Percentiles rank a stretch among this genome's conserved stretches.
phyloP scores from a whole-genome alignment of 768 basidiomycete species.

The Hysterangium stoloniferum region DNA sequence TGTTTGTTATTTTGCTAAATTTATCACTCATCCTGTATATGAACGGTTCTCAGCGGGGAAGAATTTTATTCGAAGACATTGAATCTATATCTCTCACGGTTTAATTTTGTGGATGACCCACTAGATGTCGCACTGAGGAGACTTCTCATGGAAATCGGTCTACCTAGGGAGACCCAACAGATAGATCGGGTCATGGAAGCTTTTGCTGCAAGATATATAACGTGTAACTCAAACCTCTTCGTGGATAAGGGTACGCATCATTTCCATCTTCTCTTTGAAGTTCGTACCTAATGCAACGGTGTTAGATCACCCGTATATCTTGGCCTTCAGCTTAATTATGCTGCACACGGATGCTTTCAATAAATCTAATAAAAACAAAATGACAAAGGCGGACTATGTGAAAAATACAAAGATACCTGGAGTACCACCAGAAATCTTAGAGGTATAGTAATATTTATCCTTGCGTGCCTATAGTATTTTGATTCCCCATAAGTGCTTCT shows the following conservation, averaged over 20 bases:
- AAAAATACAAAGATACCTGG: constrained; percentile 88
- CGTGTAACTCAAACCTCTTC: constrained; percentile 79
- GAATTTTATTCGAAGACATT: constrained; percentile 63
- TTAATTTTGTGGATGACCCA: constrained; percentile 73
- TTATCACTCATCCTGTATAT: background rate
- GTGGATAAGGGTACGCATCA: constrained; percentile 54
- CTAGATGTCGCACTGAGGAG: constrained; percentile 88
- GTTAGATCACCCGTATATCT: constrained; percentile 89
- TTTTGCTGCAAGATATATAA: constrained; percentile 77
- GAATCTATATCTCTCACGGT: constrained; percentile 60
- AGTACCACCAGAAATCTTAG: constrained; percentile 72
- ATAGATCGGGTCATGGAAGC: constrained; percentile 97
- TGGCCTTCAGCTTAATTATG: constrained; percentile 98
- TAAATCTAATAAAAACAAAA: constrained; percentile 94
- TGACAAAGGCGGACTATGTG: constrained; percentile 92
- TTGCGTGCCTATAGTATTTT: background rate
- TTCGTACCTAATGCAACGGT: background rate
- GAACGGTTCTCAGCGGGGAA: constrained; percentile 50
- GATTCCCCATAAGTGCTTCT: constrained; percentile 61
- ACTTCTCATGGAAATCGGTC: constrained; percentile 82
- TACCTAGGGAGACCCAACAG: constrained; percentile 96
- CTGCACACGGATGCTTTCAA: constrained; percentile 98
- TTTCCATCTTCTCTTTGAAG: background rate
- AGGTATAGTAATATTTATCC: constrained; percentile 44
- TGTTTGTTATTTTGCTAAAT: constrained; percentile 10